phyloP scores from a whole-genome alignment of 2,329 filamentous ascomycete species.

The Venturia carpophila region DNA sequence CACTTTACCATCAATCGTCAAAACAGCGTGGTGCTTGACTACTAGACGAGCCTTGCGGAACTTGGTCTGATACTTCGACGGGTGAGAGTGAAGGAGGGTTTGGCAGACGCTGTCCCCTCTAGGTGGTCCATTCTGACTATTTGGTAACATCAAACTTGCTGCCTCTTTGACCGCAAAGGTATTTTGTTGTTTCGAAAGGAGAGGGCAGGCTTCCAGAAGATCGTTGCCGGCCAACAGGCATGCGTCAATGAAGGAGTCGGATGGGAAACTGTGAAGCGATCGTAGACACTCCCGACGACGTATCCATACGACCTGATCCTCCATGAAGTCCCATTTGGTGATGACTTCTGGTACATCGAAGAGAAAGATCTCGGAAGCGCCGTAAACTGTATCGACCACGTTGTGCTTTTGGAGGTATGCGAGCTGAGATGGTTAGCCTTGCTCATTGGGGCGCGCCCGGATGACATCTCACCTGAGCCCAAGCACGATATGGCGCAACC shows the following conservation, averaged over 20 bases:
- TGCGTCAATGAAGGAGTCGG: constrained; percentile 74
- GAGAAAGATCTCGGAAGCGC: constrained; percentile 74
- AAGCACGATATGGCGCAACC: constrained; percentile 80
- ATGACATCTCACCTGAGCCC: constrained; percentile 61
- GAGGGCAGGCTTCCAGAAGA: constrained; percentile 70
- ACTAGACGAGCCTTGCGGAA: constrained; percentile 81
- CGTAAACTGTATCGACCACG: constrained; percentile 67
- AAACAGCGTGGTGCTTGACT: constrained; percentile 79
- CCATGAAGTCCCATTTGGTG: constrained; percentile 60
- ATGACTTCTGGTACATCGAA: constrained; percentile 76
- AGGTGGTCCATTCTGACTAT: constrained; percentile 22
- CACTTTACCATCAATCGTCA: constrained; percentile 69
- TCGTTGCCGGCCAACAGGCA: constrained; percentile 75
- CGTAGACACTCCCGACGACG: constrained; percentile 63
- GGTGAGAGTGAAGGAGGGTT: constrained; percentile 70
- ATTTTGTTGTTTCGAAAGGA: constrained; percentile 43
- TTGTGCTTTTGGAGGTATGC: constrained; percentile 68
- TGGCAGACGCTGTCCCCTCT: constrained; percentile 68
- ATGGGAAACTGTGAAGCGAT: constrained; percentile 54
- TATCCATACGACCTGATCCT: constrained; percentile 54
- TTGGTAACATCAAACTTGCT: not conserved
- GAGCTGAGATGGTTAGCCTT: constrained; percentile 46
- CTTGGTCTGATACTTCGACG: constrained; percentile 71
- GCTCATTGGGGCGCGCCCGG: constrained; percentile 20
- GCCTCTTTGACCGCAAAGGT: constrained; percentile 6